phyloP scores from a whole-genome alignment of 768 basidiomycete genomes.

The Favolaschia claudopus region DNA sequence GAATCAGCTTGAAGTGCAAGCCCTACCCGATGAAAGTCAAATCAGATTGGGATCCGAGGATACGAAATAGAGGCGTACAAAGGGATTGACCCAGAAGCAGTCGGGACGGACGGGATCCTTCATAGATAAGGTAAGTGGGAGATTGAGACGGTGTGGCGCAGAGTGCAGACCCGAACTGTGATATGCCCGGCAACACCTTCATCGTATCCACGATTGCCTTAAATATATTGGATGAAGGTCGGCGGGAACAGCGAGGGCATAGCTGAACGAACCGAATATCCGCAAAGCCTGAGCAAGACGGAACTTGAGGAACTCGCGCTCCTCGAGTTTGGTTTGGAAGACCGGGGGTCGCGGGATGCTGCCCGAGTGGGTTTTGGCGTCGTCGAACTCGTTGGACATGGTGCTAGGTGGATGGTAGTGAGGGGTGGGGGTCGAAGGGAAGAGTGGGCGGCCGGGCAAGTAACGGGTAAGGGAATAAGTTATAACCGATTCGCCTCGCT shows the following conservation, averaged over 20 bases:
- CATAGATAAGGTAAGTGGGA: background rate
- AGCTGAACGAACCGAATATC: slow-evolving; percentile 46
- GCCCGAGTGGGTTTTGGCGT: background rate
- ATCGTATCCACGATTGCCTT: slow-evolving; percentile 50
- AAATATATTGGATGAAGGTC: background rate
- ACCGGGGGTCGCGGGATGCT: slow-evolving; percentile 37
- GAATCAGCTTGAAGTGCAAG: slow-evolving; percentile 53
- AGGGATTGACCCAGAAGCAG: slow-evolving; percentile 60
- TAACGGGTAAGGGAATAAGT: too few relatives aligned
- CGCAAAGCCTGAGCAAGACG: slow-evolving; percentile 54
- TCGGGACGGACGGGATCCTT: slow-evolving; percentile 46
- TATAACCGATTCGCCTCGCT: too few relatives aligned
- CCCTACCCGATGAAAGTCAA: slow-evolving; percentile 35
- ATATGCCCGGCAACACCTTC: slow-evolving; percentile 61
- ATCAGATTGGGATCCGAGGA: background rate
- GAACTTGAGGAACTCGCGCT: slow-evolving; percentile 52
- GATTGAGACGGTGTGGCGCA: background rate
- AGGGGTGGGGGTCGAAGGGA: too few relatives aligned
- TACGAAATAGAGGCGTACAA: slow-evolving; percentile 34
- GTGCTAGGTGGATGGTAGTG: background rate
- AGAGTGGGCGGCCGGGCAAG: too few relatives aligned
- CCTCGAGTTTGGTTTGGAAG: slow-evolving; percentile 43
- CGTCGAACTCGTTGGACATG: background rate
- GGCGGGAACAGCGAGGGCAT: background rate
- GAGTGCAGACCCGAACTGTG: slow-evolving; percentile 46